Percentiles rank a stretch among this genome's conserved stretches.
phyloP scores from a whole-genome alignment of 2,329 filamentous ascomycete genomes.

The Dendrostoma leiphaemia region DNA sequence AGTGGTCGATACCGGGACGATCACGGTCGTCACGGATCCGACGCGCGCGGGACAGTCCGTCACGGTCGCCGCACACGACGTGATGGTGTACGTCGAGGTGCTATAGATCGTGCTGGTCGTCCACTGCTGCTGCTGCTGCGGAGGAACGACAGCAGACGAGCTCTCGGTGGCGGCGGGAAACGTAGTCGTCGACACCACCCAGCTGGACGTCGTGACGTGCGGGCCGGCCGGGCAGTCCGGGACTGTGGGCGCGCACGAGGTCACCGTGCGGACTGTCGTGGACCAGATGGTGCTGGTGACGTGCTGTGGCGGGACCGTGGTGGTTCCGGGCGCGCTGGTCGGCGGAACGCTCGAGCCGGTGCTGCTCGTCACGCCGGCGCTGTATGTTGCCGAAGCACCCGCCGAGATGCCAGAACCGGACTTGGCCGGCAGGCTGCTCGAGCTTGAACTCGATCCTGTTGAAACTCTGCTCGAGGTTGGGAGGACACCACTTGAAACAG shows the following conservation, averaged over 20 bases:
- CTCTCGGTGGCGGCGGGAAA: slow-evolving; percentile 25
- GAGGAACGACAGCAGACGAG: neutral
- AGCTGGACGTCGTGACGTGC: slow-evolving; percentile 30
- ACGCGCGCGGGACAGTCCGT: slow-evolving; percentile 35
- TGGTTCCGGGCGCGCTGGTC: slow-evolving; percentile 23
- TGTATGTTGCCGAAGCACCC: too few relatives aligned
- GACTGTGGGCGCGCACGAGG: slow-evolving; percentile 15
- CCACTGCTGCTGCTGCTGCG: slow-evolving; percentile 10
- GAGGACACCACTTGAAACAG: neutral
- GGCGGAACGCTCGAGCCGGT: slow-evolving; percentile 24
- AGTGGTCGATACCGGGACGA: slow-evolving; percentile 43
- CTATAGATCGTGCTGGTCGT: slow-evolving; percentile 39
- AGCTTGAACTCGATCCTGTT: too few relatives aligned
- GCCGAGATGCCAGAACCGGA: neutral
- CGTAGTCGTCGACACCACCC: slow-evolving; percentile 35
- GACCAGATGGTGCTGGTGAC: slow-evolving; percentile 13
- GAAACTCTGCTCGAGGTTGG: neutral
- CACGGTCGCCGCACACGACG: slow-evolving; percentile 47
- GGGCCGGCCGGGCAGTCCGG: slow-evolving; percentile 22
- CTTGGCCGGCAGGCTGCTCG: too few relatives aligned
- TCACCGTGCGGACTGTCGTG: slow-evolving; percentile 11
- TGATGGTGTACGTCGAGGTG: slow-evolving; percentile 50
- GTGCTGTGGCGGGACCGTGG: neutral
- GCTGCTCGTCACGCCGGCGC: too few relatives aligned
- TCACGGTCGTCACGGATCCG: slow-evolving; percentile 37